Percentiles rank a stretch among this genome's conserved stretches.
These are phyloP conservation scores for Backusella sp. DNA, from an alignment of 192 early-diverging fungal species.

Conservation along the genomic window DNA sequence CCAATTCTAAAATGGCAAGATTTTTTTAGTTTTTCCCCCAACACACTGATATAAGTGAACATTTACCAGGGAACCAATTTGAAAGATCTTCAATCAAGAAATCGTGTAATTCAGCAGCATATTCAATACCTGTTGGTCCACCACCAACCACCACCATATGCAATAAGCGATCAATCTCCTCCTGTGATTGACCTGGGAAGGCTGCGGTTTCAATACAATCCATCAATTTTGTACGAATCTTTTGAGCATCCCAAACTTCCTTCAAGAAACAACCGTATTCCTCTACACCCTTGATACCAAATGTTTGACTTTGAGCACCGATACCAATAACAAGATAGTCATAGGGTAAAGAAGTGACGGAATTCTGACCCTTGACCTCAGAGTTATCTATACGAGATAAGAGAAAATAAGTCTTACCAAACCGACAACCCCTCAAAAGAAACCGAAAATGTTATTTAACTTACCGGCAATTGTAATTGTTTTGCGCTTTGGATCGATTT, in stretches of 20 bases:
- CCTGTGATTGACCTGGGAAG: slow-evolving; percentile 68
- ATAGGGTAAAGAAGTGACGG: slow-evolving; percentile 59
- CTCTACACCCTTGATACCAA: slow-evolving; percentile 73
- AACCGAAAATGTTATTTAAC: background rate
- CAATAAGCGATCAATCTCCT: slow-evolving; percentile 69
- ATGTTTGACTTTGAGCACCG: slow-evolving; percentile 78
- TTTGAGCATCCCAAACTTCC: slow-evolving; percentile 73
- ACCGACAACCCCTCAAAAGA: too few relatives aligned
- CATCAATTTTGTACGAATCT: slow-evolving; percentile 74
- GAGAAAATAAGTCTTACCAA: background rate
- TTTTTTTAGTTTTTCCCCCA: background rate
- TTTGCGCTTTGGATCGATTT: slow-evolving; percentile 80
- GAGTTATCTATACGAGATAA: slow-evolving; percentile 52
- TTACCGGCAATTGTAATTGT: slow-evolving; percentile 70
- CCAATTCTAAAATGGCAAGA: slow-evolving; percentile 46
- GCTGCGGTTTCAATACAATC: slow-evolving; percentile 69
- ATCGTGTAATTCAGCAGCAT: slow-evolving; percentile 81
- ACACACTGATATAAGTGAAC: background rate
- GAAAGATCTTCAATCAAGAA: slow-evolving; percentile 74
- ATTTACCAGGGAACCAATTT: slow-evolving; percentile 63
- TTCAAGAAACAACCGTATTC: slow-evolving; percentile 80
- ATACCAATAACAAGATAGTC: slow-evolving; percentile 76
- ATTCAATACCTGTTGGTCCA: slow-evolving; percentile 60
- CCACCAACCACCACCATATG: slow-evolving; percentile 81
- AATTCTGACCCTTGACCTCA: slow-evolving; percentile 62